Percentiles rank a stretch among this genome's conserved stretches.
phyloP scores from a whole-genome alignment of 495 filamentous ascomycete species.

The Alectoria sarmentosa region DNA sequence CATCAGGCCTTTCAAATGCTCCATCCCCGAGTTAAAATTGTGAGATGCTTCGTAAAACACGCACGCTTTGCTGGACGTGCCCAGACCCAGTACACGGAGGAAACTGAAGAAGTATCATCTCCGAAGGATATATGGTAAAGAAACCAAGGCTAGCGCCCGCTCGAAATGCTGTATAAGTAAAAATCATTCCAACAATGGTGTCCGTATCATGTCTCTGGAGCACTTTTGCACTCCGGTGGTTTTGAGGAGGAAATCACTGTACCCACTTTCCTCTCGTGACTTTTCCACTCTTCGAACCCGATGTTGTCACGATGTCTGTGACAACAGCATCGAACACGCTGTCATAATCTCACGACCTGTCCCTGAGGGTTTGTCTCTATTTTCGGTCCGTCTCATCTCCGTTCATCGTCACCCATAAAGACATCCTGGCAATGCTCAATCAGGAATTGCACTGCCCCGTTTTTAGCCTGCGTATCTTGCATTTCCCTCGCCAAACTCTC shows the following conservation, averaged over 20 bases:
- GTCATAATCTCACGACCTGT: background rate
- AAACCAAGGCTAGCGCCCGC: constrained; percentile 14
- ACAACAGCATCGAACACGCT: background rate
- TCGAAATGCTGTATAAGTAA: constrained; percentile 19
- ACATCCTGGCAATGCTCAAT: constrained; percentile 79
- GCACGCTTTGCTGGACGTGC: background rate
- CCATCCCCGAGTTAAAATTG: background rate
- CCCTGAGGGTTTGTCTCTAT: background rate
- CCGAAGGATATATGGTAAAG: constrained; percentile 18
- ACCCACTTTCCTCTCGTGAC: background rate
- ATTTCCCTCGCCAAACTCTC: constrained; percentile 84
- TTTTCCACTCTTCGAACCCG: background rate
- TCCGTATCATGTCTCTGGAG: background rate
- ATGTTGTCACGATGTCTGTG: too few relatives aligned
- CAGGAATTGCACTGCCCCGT: constrained; percentile 79
- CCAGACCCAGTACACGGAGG: constrained; percentile 15
- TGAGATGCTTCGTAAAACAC: background rate
- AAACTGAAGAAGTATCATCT: constrained; percentile 21
- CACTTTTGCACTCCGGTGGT: background rate
- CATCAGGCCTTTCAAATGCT: background rate
- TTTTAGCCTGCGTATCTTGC: constrained; percentile 91
- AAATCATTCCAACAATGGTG: constrained; percentile 4
- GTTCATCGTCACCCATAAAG: constrained; percentile 37
- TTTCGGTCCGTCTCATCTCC: constrained; percentile 10
- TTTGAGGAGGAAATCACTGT: background rate